Base-by-base conservation (phyloP, 345 rosid species). In the Crucihimalaya himalaica region DNA sequence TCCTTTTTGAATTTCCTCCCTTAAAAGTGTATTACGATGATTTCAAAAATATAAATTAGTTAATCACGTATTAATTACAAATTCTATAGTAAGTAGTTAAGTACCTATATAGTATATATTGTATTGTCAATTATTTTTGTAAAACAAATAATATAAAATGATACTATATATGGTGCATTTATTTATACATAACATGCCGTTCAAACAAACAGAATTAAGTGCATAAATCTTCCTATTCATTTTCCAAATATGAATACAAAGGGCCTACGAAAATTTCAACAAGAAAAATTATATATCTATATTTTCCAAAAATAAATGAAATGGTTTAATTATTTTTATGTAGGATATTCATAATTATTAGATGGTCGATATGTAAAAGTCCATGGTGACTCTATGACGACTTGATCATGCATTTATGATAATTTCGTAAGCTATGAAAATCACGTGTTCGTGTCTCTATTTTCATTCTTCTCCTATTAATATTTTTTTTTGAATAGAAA, bases 381-480 rank as follows among this genome's bases (percentile, higher is more conserved):
- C 63, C 43, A 42, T 42, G 53, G 46, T 43, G 45, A 56, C 31
- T 68, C 42, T 12, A 35, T 48, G 5, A 23, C 25, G 53, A 63
- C 46, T 52, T 53, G 57, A 64, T 63, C 28, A 20, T 43, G 39
- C 64, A 72, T 72, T 28, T 23, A 73, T 65, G 43, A 23, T 46
- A 1, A 37, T 45, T 46, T 58, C 53, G 27, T 18, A 66, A 66
- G 61, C 53, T 47, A 47, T 50, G 51, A 11, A 72, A 56, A 16
- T 50, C 72, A 74, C 18, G 66, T 73, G 66, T 59, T 66, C 37
- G 19, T 74, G 61, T 74, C 66, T 66, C 28, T 31, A 12, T 32
- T 54, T 4, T 64, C 46, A 53, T 5, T 35, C 10, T 12, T 19
- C 8, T 23, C 59, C 16, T 6, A 57, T n/a, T n/a, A 23, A 5